Percentiles rank a stretch among this genome's conserved stretches.
Evolutionary conservation across 2,329 filamentous ascomycete genomes (phyloP).

Genomic region (Fusarium liriodendri): DNA sequence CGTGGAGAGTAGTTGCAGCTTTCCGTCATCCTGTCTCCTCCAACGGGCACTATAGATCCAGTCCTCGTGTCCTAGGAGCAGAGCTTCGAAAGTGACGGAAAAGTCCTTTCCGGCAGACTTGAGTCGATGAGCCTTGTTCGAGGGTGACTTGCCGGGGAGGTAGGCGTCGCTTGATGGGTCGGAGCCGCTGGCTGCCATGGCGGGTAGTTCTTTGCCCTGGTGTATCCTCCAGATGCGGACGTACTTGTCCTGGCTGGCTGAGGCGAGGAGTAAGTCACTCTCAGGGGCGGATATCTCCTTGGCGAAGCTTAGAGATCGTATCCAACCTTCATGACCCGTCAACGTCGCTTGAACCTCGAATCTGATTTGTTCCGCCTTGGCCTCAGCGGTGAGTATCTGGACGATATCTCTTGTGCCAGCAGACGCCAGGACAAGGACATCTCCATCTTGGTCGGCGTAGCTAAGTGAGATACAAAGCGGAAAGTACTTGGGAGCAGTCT

Average conservation of each 20-base stretch:
- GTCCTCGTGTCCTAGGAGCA: conserved; percentile 95
- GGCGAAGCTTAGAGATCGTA: conserved; percentile 85
- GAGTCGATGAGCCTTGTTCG: conserved; percentile 90
- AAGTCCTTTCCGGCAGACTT: conserved; percentile 71
- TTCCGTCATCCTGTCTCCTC: conserved; percentile 64
- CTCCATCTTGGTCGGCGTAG: conserved; percentile 62
- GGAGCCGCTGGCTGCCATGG: conserved; percentile 62
- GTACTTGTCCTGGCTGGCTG: conserved; percentile 97
- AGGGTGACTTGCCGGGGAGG: conserved; percentile 76
- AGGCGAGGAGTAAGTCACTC: conserved; percentile 84
- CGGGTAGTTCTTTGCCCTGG: conserved; percentile 72
- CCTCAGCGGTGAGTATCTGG: conserved; percentile 77
- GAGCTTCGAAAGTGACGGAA: conserved; percentile 90
- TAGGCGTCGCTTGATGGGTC: conserved; percentile 70
- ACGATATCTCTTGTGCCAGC: conserved; percentile 86
- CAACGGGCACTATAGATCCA: conserved; percentile 95
- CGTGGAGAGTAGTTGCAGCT: conserved; percentile 82
- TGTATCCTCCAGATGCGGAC: conserved; percentile 92
- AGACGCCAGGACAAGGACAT: conserved; percentile 78
- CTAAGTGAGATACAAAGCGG: conserved; percentile 81
- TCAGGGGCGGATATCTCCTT: conserved; percentile 64
- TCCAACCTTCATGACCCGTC: conserved; percentile 93
- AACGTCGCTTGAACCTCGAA: conserved; percentile 83
- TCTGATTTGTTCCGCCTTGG: conserved; percentile 50
- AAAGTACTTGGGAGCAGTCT: conserved; percentile 82